A percentile compares a stretch with the other conserved stretches of the same genome.
These are phyloP conservation scores for Nephelium lappaceum DNA, from an alignment of 345 rosid species.

Conservation along the genomic window DNA sequence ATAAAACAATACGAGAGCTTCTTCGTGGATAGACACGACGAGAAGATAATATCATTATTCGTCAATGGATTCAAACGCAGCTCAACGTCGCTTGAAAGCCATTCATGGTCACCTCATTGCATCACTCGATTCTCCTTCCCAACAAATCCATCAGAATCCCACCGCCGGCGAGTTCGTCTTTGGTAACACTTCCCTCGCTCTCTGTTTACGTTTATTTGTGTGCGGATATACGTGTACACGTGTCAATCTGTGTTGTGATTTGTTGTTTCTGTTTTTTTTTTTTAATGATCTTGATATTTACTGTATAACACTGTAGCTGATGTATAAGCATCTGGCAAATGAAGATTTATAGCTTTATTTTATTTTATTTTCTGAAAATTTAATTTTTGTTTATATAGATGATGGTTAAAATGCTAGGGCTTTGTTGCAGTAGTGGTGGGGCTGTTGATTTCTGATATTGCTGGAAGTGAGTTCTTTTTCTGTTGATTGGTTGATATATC, in stretches of 20 bases:
- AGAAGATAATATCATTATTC: background rate
- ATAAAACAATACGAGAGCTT: background rate
- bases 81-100: slow-evolving; percentile 76
- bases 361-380: background rate
- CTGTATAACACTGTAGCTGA: background rate
- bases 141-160: slow-evolving; percentile 46
- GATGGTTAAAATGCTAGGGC: background rate
- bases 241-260: background rate
- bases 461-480: background rate
- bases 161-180: slow-evolving; percentile 75
- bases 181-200: slow-evolving; percentile 38
- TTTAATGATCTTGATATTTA: background rate
- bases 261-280: background rate
- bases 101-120: slow-evolving; percentile 63
- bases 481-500: background rate
- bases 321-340: background rate
- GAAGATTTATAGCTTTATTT: background rate
- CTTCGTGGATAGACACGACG: background rate
- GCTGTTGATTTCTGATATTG: background rate
- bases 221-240: background rate
- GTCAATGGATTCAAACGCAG: slow-evolving; percentile 51
- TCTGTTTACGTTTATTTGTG: background rate
- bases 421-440: background rate
- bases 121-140: slow-evolving; percentile 35
- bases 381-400: background rate